Conservation (phyloP, 208 protist species). For the Leptomonas pyrrhocoris region DNA sequence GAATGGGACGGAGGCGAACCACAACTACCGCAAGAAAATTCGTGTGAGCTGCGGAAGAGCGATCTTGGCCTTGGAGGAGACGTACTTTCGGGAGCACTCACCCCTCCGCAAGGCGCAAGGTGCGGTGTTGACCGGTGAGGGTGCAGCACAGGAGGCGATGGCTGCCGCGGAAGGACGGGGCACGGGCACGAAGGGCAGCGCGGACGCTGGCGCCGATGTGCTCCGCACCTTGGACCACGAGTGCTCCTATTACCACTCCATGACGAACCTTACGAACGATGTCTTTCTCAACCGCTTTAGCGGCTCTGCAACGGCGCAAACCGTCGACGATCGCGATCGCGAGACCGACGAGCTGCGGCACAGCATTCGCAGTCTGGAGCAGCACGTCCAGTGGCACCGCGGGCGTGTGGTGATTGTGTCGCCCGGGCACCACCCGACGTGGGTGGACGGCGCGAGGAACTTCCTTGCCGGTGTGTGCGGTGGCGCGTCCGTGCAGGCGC, state of each 20-base stretch:
- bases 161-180: too few species aligned
- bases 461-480: slow-evolving; percentile 51
- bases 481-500: slow-evolving; percentile 21
- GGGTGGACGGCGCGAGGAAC: slow-evolving; percentile 78
- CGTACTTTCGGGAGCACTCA: slow-evolving; percentile 27
- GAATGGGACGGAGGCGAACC: too few species aligned
- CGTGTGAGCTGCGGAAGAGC: background rate
- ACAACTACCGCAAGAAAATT: slow-evolving; percentile 41
- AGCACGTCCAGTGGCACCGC: slow-evolving; percentile 92
- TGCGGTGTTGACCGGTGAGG: too few species aligned
- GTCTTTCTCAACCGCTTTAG: slow-evolving; percentile 4
- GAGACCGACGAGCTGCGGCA: slow-evolving; percentile 95
- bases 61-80: slow-evolving; percentile 4
- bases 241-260: slow-evolving; percentile 6
- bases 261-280: background rate
- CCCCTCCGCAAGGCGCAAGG: too few species aligned
- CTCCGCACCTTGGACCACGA: background rate
- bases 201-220: background rate
- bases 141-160: too few species aligned
- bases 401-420: slow-evolving; percentile 94
- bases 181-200: background rate
- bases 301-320: background rate
- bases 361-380: slow-evolving; percentile 94
- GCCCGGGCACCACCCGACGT: slow-evolving; percentile 93
- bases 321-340: slow-evolving; percentile 35